phyloP scores from a whole-genome alignment of 768 basidiomycete genomes.

The Termitomyces heimii region DNA sequence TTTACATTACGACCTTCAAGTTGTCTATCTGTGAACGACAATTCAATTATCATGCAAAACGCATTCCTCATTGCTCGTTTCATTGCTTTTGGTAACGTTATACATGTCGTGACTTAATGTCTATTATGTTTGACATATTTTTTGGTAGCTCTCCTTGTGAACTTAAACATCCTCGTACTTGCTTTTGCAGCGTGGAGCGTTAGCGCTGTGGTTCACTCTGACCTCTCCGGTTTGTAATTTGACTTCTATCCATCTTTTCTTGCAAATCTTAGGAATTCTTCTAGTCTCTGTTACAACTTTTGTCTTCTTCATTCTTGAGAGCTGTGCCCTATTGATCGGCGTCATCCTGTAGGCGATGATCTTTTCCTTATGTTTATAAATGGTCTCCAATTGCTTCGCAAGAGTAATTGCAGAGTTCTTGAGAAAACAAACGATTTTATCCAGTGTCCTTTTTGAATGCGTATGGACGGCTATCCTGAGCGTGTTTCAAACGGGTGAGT shows the following conservation, averaged over 20 bases:
- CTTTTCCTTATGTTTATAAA: background rate
- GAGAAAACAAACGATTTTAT: conserved; percentile 28
- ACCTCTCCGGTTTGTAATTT: conserved; percentile 25
- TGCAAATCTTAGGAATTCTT: background rate
- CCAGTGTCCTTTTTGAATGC: conserved; percentile 47
- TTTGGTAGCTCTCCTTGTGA: conserved; percentile 37
- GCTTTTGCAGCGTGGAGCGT: conserved; percentile 59
- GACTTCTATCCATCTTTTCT: background rate
- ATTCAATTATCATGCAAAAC: conserved; percentile 31
- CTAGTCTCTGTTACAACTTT: conserved; percentile 40
- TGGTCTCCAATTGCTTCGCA: background rate
- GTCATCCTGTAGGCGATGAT: conserved; percentile 26
- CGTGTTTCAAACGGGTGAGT: conserved; percentile 45
- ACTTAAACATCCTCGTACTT: conserved; percentile 45
- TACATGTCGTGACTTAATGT: background rate
- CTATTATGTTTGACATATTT: background rate
- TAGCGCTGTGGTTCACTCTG: conserved; percentile 26
- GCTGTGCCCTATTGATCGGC: conserved; percentile 30
- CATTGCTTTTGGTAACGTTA: conserved; percentile 47
- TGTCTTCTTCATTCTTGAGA: conserved; percentile 42
- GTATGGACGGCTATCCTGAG: conserved; percentile 46
- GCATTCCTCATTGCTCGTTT: conserved; percentile 53
- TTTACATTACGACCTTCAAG: conserved; percentile 1
- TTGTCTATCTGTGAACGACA: background rate
- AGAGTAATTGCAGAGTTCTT: conserved; percentile 34